These are phyloP conservation scores for Apophysomyces variabilis DNA, from an alignment of 371 early-diverging fungal genomes.

Conservation along the genomic window DNA sequence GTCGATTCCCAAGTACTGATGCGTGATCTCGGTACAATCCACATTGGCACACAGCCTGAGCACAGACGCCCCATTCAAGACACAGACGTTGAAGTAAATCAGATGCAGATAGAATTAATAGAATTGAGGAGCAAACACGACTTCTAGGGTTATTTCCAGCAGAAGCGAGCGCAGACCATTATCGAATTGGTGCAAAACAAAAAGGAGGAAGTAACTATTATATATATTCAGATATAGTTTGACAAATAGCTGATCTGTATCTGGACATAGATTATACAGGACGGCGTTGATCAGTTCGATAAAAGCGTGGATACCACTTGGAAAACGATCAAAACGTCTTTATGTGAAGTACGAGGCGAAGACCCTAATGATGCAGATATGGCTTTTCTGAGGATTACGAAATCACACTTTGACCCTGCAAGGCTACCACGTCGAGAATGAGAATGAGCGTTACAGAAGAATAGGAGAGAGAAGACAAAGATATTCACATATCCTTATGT, in stretches of 20 bases:
- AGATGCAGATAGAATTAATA: neutral
- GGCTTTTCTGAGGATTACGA: constrained; percentile 21
- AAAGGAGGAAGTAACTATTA: constrained; percentile 37
- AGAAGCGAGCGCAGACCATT: constrained; percentile 33
- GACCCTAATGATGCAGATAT: constrained; percentile 16
- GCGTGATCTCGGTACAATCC: constrained; percentile 49
- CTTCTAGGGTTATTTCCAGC: constrained; percentile 32
- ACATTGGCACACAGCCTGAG: constrained; percentile 39
- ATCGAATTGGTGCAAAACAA: constrained; percentile 36
- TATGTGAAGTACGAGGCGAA: constrained; percentile 11
- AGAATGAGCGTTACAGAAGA: too few relatives aligned
- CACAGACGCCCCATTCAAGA: constrained; percentile 50
- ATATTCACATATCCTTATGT: neutral
- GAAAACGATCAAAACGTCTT: constrained; percentile 14
- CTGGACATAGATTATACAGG: constrained; percentile 26
- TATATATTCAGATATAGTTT: neutral
- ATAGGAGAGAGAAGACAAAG: neutral
- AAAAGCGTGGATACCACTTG: constrained; percentile 27
- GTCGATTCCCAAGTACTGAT: constrained; percentile 47
- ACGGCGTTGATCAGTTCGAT: constrained; percentile 24
- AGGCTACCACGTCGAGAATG: constrained; percentile 15
- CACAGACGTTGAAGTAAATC: constrained; percentile 43
- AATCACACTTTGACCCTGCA: constrained; percentile 30
- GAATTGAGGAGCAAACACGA: neutral
- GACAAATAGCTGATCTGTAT: neutral